Evolutionary conservation across 345 rosid species (phyloP).

Genomic region (Dovyalis caffra): DNA sequence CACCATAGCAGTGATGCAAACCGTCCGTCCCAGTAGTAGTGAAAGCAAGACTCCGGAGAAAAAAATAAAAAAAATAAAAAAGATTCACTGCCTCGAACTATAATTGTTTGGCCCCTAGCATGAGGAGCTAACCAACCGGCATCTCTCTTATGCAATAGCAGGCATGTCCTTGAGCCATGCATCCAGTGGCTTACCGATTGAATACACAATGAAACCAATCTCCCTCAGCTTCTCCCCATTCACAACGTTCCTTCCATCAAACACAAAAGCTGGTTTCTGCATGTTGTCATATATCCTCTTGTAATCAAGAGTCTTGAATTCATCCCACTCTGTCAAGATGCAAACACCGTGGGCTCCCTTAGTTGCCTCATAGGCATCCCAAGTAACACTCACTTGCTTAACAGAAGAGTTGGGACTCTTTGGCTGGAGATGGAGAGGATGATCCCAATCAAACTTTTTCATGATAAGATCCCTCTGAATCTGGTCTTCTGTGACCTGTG

Average conservation of each 20-base stretch:
- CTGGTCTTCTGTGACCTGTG: slow-evolving; percentile 85
- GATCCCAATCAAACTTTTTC: slow-evolving; percentile 96
- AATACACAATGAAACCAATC: slow-evolving; percentile 88
- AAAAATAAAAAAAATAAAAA: slow-evolving; percentile 8
- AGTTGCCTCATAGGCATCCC: slow-evolving; percentile 79
- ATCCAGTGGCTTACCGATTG: slow-evolving; percentile 92
- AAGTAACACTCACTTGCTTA: slow-evolving; percentile 68
- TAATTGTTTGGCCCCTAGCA: background rate
- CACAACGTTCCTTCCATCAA: slow-evolving; percentile 77
- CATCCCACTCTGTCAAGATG: slow-evolving; percentile 95
- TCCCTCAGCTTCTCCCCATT: slow-evolving; percentile 61
- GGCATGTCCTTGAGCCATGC: slow-evolving; percentile 97
- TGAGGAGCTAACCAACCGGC: slow-evolving; percentile 9
- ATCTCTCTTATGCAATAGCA: slow-evolving; percentile 56
- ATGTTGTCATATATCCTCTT: slow-evolving; percentile 66
- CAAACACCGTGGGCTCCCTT: slow-evolving; percentile 87
- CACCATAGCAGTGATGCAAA: slow-evolving; percentile 14
- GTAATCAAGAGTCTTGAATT: slow-evolving; percentile 79
- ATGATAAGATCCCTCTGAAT: slow-evolving; percentile 86
- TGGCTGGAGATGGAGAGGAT: slow-evolving; percentile 90
- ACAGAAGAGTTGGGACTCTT: slow-evolving; percentile 68
- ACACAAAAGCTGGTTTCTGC: slow-evolving; percentile 92
- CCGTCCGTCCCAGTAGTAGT: slow-evolving; percentile 24
- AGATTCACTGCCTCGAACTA: slow-evolving; percentile 20
- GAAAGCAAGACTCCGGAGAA: slow-evolving; percentile 28